phyloP scores from a whole-genome alignment of 169 alveolate genomes.

The Cyclospora cayetanensis region DNA sequence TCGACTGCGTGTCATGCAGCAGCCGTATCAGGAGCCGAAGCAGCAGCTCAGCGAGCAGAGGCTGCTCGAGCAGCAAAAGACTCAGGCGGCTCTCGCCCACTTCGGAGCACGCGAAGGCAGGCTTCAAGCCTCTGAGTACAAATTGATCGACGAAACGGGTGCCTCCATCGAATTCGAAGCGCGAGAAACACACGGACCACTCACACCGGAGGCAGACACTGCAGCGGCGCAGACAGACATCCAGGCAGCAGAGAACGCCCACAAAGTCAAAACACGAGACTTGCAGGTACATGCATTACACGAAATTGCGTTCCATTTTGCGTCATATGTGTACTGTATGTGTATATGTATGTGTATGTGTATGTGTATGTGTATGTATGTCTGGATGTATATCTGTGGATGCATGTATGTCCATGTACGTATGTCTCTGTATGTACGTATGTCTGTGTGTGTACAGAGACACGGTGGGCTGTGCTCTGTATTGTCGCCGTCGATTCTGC shows the following conservation, averaged over 20 bases:
- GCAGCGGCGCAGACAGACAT: background rate
- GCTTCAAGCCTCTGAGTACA: conserved; percentile 37
- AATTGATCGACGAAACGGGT: conserved; percentile 68
- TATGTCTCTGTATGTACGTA: no score
- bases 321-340: no score
- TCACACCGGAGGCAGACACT: conserved; percentile 3
- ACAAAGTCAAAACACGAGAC: background rate
- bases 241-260: background rate
- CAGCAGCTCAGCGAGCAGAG: conserved; percentile 70
- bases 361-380: no score
- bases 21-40: conserved; percentile 61
- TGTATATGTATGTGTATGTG: no score
- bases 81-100: conserved; percentile 67
- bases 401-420: no score
- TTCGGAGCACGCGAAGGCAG: conserved; percentile 72
- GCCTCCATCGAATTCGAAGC: conserved; percentile 61
- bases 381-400: no score
- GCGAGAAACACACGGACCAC: conserved; percentile 60
- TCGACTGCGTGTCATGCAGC: conserved; percentile 69
- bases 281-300: conserved; percentile 1
- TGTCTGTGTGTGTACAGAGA: no score
- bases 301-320: background rate
- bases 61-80: conserved; percentile 68
- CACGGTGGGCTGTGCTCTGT: no score
- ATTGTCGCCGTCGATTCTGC: no score